Percentiles rank a stretch among this genome's conserved stretches.
phyloP scores from a whole-genome alignment of 441 rosid species.

The Brassica balearica region DNA sequence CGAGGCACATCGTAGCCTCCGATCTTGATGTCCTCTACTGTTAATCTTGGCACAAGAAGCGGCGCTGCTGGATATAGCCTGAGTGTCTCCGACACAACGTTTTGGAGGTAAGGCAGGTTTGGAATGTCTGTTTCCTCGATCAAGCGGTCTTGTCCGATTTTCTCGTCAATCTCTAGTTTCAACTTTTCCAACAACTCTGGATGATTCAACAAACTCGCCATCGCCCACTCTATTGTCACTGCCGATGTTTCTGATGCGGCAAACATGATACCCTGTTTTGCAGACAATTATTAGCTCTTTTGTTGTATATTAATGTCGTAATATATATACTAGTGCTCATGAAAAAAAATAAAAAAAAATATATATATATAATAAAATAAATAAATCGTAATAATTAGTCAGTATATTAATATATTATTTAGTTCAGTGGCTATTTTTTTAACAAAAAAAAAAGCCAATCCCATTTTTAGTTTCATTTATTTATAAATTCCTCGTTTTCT shows the following conservation, averaged over 20 bases:
- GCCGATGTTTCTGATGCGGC: slow-evolving; percentile 21
- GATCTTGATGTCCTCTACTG: slow-evolving; percentile 1
- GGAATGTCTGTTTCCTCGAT: slow-evolving; percentile 16
- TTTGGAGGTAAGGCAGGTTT: slow-evolving; percentile 21
- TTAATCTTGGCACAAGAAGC: slow-evolving; percentile 9
- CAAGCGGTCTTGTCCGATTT: slow-evolving; percentile 27
- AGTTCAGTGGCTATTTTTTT: too few relatives aligned
- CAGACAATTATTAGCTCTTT: too few relatives aligned
- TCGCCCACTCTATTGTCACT: slow-evolving; percentile 14
- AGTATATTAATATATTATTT: too few relatives aligned
- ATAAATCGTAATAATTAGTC: too few relatives aligned
- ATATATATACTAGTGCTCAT: too few relatives aligned
- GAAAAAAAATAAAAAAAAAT: too few relatives aligned
- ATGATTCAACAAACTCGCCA: slow-evolving; percentile 1
- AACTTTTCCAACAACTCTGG: background rate
- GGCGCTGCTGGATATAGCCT: slow-evolving; percentile 14
- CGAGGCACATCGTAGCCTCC: slow-evolving; percentile 27
- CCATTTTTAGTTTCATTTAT: too few relatives aligned
- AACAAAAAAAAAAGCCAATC: too few relatives aligned
- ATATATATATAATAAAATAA: too few relatives aligned
- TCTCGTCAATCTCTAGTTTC: slow-evolving; percentile 10
- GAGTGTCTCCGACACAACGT: slow-evolving; percentile 24
- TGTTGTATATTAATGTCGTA: too few relatives aligned
- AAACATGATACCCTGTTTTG: slow-evolving; percentile 17
- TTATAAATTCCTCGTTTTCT: too few relatives aligned